Percentiles rank a stretch among this genome's conserved stretches.
Evolutionary conservation across 2,329 filamentous ascomycete genomes (phyloP).

Genomic region (Alternaria metachromatica): DNA sequence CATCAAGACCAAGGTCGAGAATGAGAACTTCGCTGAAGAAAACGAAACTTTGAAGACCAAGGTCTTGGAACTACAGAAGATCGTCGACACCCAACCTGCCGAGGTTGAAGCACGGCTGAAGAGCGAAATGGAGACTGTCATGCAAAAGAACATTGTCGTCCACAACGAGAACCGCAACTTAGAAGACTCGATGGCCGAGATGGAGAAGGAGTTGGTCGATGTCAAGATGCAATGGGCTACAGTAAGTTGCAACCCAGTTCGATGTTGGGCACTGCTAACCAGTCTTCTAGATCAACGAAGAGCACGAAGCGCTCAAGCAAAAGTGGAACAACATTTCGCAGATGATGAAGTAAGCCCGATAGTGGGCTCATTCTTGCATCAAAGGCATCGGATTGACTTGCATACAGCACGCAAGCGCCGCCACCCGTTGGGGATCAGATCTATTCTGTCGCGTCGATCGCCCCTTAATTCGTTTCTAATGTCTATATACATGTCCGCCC

Average conservation of each 20-base stretch:
- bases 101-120: conserved; percentile 85
- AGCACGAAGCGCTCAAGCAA: conserved; percentile 57
- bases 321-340: conserved; percentile 57
- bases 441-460: conserved; percentile 32
- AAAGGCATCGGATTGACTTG: conserved; percentile 30
- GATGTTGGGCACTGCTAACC: conserved; percentile 21
- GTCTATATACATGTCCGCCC: conserved; percentile 37
- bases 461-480: conserved; percentile 36
- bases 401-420: conserved; percentile 27
- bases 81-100: conserved; percentile 87
- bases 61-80: conserved; percentile 80
- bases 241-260: conserved; percentile 63
- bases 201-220: conserved; percentile 89
- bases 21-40: conserved; percentile 85
- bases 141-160: conserved; percentile 90
- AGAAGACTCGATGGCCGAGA: conserved; percentile 87
- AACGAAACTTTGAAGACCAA: conserved; percentile 88
- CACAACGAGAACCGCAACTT: conserved; percentile 89
- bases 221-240: conserved; percentile 96
- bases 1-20: conserved; percentile 90
- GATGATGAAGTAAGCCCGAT: conserved; percentile 49
- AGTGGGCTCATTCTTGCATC: conserved; percentile 18
- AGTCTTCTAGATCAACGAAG: conserved; percentile 52
- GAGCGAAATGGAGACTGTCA: conserved; percentile 86
- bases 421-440: conserved; percentile 23